Conservation (phyloP, 257 asterid species). For the Solanum appendiculatum region DNA sequence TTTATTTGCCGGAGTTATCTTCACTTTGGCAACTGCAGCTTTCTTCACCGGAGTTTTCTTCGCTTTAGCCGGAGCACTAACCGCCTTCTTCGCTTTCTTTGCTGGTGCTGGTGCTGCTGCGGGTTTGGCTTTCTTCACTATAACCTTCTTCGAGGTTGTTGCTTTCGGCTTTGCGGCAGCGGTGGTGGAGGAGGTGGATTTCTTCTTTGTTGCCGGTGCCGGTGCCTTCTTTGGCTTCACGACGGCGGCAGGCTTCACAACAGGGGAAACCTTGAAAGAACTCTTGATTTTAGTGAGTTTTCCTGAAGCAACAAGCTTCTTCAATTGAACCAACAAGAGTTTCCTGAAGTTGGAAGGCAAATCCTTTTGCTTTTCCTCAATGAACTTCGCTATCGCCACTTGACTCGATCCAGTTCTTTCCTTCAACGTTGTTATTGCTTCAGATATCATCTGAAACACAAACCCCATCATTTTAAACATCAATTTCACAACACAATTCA, state of each 20-base stretch:
- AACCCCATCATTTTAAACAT: neutral
- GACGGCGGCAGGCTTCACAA: neutral
- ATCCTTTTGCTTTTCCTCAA: slow-evolving; percentile 47
- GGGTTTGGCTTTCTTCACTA: neutral
- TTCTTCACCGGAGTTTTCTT: slow-evolving; percentile 11
- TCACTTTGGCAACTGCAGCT: neutral
- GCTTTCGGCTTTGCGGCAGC: slow-evolving; percentile 22
- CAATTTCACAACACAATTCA: neutral
- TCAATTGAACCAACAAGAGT: slow-evolving; percentile 40
- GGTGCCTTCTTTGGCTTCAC: slow-evolving; percentile 19
- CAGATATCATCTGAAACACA: slow-evolving; percentile 40
- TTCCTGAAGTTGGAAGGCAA: slow-evolving; percentile 47
- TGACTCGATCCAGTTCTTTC: slow-evolving; percentile 62
- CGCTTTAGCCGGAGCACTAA: neutral
- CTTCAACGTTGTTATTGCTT: slow-evolving; percentile 43
- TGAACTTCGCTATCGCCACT: slow-evolving; percentile 49
- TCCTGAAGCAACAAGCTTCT: slow-evolving; percentile 36
- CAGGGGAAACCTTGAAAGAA: slow-evolving; percentile 35
- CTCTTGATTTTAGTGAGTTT: slow-evolving; percentile 42
- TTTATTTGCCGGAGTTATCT: neutral
- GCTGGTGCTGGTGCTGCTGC: neutral
- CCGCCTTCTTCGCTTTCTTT: slow-evolving; percentile 10
- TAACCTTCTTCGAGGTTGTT: neutral
- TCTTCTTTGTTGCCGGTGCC: neutral
- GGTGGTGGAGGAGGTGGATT: neutral